Conservation (phyloP, 2,329 filamentous ascomycete species). For the Diaporthe nobilis region DNA sequence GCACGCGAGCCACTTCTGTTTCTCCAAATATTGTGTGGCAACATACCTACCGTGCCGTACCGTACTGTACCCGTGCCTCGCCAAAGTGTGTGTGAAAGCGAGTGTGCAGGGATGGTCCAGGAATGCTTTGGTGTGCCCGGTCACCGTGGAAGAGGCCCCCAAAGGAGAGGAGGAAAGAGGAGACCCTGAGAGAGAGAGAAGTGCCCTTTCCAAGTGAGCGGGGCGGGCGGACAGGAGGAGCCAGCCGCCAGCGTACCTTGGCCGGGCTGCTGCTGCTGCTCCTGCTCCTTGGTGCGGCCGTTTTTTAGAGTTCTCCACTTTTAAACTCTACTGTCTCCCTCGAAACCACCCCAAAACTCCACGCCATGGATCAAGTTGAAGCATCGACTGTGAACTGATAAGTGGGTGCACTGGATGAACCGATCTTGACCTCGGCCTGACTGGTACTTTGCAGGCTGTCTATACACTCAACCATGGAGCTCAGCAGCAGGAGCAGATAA, state of each 20-base stretch:
- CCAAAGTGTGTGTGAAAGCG: background rate
- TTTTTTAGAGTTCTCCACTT: constrained; percentile 17
- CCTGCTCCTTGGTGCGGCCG: background rate
- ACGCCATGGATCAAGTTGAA: background rate
- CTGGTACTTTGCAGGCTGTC: background rate
- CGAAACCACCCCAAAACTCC: constrained; percentile 10
- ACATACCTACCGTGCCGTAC: background rate
- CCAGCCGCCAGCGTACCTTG: background rate
- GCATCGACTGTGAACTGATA: background rate
- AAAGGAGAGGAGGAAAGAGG: background rate
- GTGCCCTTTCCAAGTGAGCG: background rate
- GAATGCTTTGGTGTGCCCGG: background rate
- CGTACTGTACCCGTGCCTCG: background rate
- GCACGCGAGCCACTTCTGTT: background rate
- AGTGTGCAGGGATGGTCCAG: constrained; percentile 17
- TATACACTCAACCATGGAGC: background rate
- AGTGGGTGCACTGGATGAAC: background rate
- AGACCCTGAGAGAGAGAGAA: background rate
- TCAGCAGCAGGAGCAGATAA: background rate
- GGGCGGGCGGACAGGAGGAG: background rate
- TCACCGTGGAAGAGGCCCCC: background rate
- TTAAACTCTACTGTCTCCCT: constrained; percentile 5
- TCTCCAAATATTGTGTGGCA: background rate
- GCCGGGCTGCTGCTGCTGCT: background rate
- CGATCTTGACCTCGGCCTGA: background rate